Evolutionary conservation across 2,329 filamentous ascomycete genomes (phyloP).

Genomic region (Alternaria hordeiaustralica): DNA sequence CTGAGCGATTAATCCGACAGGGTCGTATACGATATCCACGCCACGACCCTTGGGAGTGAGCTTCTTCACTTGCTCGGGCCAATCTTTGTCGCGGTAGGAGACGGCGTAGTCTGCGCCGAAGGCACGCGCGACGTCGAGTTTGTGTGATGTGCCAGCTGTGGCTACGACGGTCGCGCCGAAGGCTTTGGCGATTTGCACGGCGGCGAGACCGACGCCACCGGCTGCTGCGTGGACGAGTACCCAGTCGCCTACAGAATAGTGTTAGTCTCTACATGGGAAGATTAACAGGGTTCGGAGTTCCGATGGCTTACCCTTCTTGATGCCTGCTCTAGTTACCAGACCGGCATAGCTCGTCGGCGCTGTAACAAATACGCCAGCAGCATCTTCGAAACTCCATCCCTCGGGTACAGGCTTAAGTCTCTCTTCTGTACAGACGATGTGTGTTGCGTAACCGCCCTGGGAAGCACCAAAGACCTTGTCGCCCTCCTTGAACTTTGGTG

Average conservation of each 20-base stretch:
- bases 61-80: constrained; percentile 74
- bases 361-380: constrained; percentile 89
- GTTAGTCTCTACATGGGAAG: not conserved
- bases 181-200: constrained; percentile 93
- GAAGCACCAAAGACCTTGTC: constrained; percentile 84
- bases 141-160: constrained; percentile 81
- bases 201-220: constrained; percentile 87
- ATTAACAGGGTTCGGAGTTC: not conserved
- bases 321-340: constrained; percentile 76
- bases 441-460: constrained; percentile 86
- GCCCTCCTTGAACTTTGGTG: constrained; percentile 73
- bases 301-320: constrained; percentile 62
- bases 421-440: constrained; percentile 70
- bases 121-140: constrained; percentile 76
- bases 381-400: constrained; percentile 84
- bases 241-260: constrained; percentile 67
- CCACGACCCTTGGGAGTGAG: constrained; percentile 75
- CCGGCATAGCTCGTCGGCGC: constrained; percentile 89
- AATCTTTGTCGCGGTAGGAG: constrained; percentile 72
- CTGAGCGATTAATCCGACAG: constrained; percentile 86
- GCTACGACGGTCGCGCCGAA: constrained; percentile 92
- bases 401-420: constrained; percentile 75
- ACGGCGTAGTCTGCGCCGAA: constrained; percentile 88
- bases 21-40: constrained; percentile 94
- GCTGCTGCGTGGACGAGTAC: constrained; percentile 93